phyloP scores from a whole-genome alignment of 2,329 filamentous ascomycete genomes.

The Colletotrichum magnum region DNA sequence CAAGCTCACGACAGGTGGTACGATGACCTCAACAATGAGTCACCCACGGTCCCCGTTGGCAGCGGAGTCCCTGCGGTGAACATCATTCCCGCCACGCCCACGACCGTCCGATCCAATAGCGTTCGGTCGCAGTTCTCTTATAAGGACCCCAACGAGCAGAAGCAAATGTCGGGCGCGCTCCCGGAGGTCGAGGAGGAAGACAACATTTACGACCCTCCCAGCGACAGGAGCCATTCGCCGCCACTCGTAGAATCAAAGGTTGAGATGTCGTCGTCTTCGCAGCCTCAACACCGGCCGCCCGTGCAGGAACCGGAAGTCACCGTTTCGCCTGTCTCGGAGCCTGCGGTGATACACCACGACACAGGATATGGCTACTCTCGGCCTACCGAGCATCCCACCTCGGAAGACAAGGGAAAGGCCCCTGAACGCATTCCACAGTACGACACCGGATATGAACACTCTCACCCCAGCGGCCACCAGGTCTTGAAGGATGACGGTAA shows the following conservation, averaged over 20 bases:
- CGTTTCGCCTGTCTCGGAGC: constrained; percentile 24
- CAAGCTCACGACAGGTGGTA: constrained; percentile 32
- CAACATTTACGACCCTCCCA: constrained; percentile 32
- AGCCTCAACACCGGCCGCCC: constrained; percentile 1
- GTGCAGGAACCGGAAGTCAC: constrained; percentile 1
- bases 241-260: constrained; percentile 7
- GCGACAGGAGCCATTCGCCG: constrained; percentile 2
- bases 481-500: constrained; percentile 20
- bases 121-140: constrained; percentile 35
- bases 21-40: constrained; percentile 30
- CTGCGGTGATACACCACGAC: constrained; percentile 15
- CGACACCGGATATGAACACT: not conserved
- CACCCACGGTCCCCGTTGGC: constrained; percentile 25
- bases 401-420: not conserved
- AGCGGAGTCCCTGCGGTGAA: constrained; percentile 37
- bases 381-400: not conserved
- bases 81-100: constrained; percentile 37
- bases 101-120: constrained; percentile 36
- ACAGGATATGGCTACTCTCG: constrained; percentile 6
- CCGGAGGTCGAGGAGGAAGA: constrained; percentile 34
- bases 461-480: not conserved
- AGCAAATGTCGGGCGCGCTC: constrained; percentile 20
- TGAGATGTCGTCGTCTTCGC: constrained; percentile 9
- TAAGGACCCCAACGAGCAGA: constrained; percentile 22
- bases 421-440: not conserved